Conservation (phyloP, 257 asterid genomes). For the Nicotiana otophora region DNA sequence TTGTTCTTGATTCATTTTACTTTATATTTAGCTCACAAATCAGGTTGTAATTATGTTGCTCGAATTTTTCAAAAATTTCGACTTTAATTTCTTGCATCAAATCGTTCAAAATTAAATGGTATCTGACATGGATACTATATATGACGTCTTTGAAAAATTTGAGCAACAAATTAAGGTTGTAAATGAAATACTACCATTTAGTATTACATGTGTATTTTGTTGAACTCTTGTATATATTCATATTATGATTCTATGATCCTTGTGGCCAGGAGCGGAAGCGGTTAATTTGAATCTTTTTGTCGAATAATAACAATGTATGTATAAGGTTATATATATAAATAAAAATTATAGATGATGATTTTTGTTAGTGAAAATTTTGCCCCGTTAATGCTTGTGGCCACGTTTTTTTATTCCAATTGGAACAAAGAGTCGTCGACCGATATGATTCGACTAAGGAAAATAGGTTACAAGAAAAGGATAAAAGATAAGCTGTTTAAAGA, state of each 20-base stretch:
- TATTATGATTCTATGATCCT: too few species aligned
- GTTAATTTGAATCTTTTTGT: too few species aligned
- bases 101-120: background rate
- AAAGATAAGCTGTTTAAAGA: background rate
- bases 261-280: too few species aligned
- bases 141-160: background rate
- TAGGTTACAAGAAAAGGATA: background rate
- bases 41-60: background rate
- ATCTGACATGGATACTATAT: rapidly evolving
- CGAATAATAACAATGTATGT: too few species aligned
- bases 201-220: background rate
- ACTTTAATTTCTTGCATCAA: rapidly evolving
- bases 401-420: background rate
- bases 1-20: background rate
- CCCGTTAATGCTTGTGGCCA: background rate
- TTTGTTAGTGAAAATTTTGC: too few species aligned
- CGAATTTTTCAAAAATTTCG: background rate
- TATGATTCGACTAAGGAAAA: background rate
- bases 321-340: too few species aligned
- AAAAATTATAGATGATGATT: too few species aligned
- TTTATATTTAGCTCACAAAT: background rate
- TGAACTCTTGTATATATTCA: background rate
- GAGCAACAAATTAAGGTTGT: background rate
- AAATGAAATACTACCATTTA: too few species aligned
- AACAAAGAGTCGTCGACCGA: background rate